Conservation (phyloP, 345 rosid species). For the Salix caprea region DNA sequence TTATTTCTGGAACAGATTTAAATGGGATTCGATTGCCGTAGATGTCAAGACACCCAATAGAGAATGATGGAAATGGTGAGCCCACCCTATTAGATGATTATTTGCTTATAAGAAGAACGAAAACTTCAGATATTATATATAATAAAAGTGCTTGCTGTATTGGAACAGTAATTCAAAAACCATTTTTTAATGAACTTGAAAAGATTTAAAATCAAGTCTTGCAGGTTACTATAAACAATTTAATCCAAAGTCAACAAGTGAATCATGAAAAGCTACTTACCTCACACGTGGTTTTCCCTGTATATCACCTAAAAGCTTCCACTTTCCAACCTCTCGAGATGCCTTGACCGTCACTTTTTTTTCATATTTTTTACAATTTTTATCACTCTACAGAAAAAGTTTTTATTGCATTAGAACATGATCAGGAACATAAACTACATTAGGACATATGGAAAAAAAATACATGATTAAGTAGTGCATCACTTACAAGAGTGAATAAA, state of each 20-base stretch:
- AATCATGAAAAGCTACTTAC: constrained; percentile 21
- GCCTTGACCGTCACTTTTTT: constrained; percentile 40
- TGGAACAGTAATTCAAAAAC: no score
- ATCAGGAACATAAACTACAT: not conserved
- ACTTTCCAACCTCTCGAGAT: constrained; percentile 36
- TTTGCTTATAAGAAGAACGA: not conserved
- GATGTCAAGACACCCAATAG: constrained; percentile 47
- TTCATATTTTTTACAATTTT: constrained; percentile 32
- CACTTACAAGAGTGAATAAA: constrained; percentile 50
- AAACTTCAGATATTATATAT: not conserved
- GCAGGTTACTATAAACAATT: not conserved
- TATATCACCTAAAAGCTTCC: constrained; percentile 36
- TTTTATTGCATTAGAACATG: constrained; percentile 6
- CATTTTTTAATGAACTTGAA: no score
- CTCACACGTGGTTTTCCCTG: constrained; percentile 14
- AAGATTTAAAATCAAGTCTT: no score
- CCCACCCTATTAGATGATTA: constrained; percentile 45
- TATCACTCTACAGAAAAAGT: constrained; percentile 32
- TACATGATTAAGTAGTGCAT: not conserved
- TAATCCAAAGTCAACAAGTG: not conserved
- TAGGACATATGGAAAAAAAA: not conserved
- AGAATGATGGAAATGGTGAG: constrained; percentile 33
- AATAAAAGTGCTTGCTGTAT: not conserved
- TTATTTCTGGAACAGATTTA: constrained; percentile 32
- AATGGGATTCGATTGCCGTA: constrained; percentile 42